A percentile compares a stretch with the other conserved stretches of the same genome.
These are phyloP conservation scores for Nicotiana paniculata DNA, from an alignment of 257 asterid species.

Conservation along the genomic window DNA sequence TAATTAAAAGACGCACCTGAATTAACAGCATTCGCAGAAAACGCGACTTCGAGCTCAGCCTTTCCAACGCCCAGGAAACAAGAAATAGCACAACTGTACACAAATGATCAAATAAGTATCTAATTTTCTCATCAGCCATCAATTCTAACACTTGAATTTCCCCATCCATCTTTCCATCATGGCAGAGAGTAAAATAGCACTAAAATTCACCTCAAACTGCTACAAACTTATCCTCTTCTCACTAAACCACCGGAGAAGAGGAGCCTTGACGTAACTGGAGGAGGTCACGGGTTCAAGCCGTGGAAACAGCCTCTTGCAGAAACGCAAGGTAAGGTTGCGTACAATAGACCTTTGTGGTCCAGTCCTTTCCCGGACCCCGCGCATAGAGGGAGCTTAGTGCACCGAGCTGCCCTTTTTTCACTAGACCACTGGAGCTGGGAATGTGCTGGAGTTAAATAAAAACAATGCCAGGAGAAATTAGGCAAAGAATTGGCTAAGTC, in stretches of 20 bases:
- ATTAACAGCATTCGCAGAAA: constrained; percentile 52
- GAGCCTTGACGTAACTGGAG: too few species aligned
- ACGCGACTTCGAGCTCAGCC: constrained; percentile 55
- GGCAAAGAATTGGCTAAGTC: neutral
- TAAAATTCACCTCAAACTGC: constrained; percentile 28
- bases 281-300: too few species aligned
- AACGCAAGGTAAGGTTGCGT: too few species aligned
- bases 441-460: neutral
- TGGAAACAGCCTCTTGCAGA: too few species aligned
- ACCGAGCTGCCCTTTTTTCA: too few species aligned
- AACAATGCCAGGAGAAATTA: neutral
- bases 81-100: constrained; percentile 60
- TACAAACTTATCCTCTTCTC: constrained; percentile 42
- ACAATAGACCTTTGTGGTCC: too few species aligned
- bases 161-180: constrained; percentile 49
- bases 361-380: too few species aligned
- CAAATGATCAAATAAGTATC: constrained; percentile 52
- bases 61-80: constrained; percentile 58
- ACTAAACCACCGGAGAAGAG: too few species aligned
- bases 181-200: constrained; percentile 32
- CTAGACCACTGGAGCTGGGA: neutral
- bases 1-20: constrained; percentile 18
- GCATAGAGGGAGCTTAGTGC: too few species aligned
- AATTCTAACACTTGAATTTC: constrained; percentile 53
- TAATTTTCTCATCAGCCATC: constrained; percentile 43